Conservation (phyloP, 768 basidiomycete genomes). For the Candolleomyces efflorescens region DNA sequence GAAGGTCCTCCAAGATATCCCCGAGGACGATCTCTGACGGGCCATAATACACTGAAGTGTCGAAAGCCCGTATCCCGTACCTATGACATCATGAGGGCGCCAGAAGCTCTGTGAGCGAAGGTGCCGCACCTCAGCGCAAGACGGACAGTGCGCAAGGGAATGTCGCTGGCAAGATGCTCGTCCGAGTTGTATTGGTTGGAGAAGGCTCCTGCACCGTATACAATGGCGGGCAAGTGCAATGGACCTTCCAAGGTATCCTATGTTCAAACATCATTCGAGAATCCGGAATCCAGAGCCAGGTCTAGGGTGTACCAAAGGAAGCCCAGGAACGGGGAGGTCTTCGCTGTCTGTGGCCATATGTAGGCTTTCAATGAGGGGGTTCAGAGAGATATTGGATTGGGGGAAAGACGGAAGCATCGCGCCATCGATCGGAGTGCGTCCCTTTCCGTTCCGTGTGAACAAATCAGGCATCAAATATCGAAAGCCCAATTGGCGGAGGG, state of each 20-base stretch:
- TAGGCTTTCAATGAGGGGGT: no score
- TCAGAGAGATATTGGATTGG: no score
- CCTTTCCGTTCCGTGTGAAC: not conserved
- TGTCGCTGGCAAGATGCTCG: constrained; percentile 48
- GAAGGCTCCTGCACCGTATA: constrained; percentile 73
- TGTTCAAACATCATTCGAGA: not conserved
- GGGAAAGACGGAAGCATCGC: not conserved
- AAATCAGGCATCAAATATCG: not conserved
- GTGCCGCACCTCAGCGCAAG: constrained; percentile 66
- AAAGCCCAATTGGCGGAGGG: not conserved
- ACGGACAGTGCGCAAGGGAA: constrained; percentile 63
- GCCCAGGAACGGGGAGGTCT: constrained; percentile 33
- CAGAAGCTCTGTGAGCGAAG: not conserved
- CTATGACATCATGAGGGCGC: constrained; percentile 33
- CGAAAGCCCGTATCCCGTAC: constrained; percentile 78
- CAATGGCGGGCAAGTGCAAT: constrained; percentile 41
- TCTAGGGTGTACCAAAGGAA: constrained; percentile 28
- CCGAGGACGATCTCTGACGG: constrained; percentile 77
- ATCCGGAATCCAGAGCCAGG: not conserved
- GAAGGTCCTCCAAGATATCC: constrained; percentile 53
- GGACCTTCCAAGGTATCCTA: constrained; percentile 31
- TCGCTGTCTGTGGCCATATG: constrained; percentile 14
- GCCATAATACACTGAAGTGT: constrained; percentile 80
- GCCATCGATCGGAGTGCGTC: constrained; percentile 5
- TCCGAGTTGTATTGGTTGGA: constrained; percentile 64